phyloP scores from a whole-genome alignment of 106 monocot genomes.

The Vanilla planifolia region DNA sequence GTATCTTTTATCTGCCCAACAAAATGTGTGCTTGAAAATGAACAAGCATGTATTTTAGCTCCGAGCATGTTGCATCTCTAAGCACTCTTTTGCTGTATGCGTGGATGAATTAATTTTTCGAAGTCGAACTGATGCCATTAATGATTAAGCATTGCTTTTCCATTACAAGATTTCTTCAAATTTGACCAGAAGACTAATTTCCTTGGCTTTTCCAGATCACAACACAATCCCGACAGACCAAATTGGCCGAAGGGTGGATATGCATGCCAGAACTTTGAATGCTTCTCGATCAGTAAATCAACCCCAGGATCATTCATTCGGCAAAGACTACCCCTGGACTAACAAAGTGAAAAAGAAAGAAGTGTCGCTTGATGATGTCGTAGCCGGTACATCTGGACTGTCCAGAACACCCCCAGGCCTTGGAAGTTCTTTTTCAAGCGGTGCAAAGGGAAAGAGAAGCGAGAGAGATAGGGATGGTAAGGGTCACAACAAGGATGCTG shows the following conservation, averaged over 20 bases:
- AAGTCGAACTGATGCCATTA: background rate
- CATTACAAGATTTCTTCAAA: background rate
- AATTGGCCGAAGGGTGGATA: constrained; percentile 1
- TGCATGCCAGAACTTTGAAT: constrained; percentile 14
- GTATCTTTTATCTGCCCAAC: too few species aligned
- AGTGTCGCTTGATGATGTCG: constrained; percentile 54
- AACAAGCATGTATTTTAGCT: too few species aligned
- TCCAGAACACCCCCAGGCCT: constrained; percentile 24
- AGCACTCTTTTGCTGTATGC: background rate
- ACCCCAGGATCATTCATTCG: constrained; percentile 14
- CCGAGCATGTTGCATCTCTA: too few species aligned
- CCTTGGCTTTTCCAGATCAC: constrained; percentile 15
- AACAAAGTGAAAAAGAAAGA: constrained; percentile 46
- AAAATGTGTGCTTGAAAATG: too few species aligned
- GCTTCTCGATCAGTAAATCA: constrained; percentile 11
- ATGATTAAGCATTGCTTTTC: background rate
- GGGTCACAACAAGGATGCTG: constrained; percentile 25
- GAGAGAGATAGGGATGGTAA: constrained; percentile 51
- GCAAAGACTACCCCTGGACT: constrained; percentile 36
- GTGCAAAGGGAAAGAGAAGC: constrained; percentile 56
- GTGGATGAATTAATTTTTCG: background rate
- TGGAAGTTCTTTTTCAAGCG: constrained; percentile 29
- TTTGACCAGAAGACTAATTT: background rate
- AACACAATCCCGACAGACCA: constrained; percentile 5
- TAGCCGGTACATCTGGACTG: constrained; percentile 17